Conservation (phyloP, 352 stramenopile genomes). For the Pythium aristosporum region DNA sequence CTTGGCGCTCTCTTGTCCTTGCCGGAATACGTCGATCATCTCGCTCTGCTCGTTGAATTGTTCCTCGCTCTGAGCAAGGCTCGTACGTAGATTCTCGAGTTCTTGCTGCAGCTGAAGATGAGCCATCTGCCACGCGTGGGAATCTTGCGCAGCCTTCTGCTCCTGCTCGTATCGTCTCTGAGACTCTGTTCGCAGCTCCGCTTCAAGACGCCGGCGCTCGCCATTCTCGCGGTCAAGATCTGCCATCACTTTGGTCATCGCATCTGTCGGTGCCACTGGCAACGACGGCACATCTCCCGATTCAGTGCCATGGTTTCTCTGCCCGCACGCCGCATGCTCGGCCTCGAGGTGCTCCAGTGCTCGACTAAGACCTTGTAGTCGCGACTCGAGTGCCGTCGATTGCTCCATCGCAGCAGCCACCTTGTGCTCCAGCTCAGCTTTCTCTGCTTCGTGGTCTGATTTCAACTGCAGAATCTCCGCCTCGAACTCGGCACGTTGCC, state of each 20-base stretch:
- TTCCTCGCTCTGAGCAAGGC: conserved; percentile 27
- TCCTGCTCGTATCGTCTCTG: conserved; percentile 28
- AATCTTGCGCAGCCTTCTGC: conserved; percentile 25
- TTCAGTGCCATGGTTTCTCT: neutral
- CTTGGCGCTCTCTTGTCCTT: conserved; percentile 25
- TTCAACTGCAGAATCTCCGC: conserved; percentile 8
- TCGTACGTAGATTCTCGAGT: conserved; percentile 25
- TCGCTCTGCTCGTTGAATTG: conserved; percentile 34
- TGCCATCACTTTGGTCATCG: conserved; percentile 28
- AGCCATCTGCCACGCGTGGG: conserved; percentile 33
- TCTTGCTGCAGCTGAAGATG: conserved; percentile 36
- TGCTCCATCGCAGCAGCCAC: conserved; percentile 30
- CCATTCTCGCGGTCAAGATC: conserved; percentile 38
- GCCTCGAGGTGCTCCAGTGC: conserved; percentile 53
- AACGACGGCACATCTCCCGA: neutral
- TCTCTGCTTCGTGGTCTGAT: conserved; percentile 29
- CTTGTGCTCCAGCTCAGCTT: conserved; percentile 33
- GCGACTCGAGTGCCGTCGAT: conserved; percentile 37
- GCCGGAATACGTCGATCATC: conserved; percentile 32
- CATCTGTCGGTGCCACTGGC: conserved; percentile 6
- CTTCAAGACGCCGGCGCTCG: conserved; percentile 24
- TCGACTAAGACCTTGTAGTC: conserved; percentile 44
- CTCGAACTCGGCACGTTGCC: neutral
- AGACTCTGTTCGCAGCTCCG: conserved; percentile 20
- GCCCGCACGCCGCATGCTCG: conserved; percentile 33